phyloP scores from a whole-genome alignment of 169 alveolate genomes.

The Plasmodium gaboni region DNA sequence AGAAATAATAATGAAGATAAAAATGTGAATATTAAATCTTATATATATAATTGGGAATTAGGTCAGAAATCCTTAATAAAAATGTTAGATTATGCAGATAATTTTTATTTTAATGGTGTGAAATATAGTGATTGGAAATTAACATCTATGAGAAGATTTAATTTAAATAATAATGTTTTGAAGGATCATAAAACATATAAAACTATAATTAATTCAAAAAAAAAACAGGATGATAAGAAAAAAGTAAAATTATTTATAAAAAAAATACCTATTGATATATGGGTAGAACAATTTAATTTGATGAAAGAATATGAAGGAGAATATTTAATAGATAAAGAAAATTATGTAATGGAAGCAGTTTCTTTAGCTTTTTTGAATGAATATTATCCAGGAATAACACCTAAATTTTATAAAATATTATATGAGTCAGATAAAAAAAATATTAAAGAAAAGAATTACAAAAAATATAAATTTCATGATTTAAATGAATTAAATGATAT shows the following conservation, averaged over 20 bases:
- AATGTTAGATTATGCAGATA: slow-evolving; percentile 38
- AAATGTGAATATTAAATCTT: no score
- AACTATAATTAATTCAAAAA: slow-evolving; percentile 32
- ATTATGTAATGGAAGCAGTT: slow-evolving; percentile 87
- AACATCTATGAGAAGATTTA: slow-evolving; percentile 77
- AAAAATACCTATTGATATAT: slow-evolving; percentile 82
- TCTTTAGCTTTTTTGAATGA: slow-evolving; percentile 80
- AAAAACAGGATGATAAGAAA: slow-evolving; percentile 24
- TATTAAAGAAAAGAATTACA: background rate
- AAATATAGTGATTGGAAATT: slow-evolving; percentile 78
- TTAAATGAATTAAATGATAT: slow-evolving; percentile 56
- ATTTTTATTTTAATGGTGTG: slow-evolving; percentile 73
- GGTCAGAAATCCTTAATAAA: background rate
- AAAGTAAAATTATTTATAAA: slow-evolving; percentile 79
- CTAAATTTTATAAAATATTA: slow-evolving; percentile 80
- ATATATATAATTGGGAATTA: background rate
- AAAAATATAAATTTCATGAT: slow-evolving; percentile 12
- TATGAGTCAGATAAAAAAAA: slow-evolving; percentile 70
- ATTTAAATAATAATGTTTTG: slow-evolving; percentile 78
- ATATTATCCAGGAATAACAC: slow-evolving; percentile 77
- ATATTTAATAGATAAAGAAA: slow-evolving; percentile 87
- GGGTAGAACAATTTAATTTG: slow-evolving; percentile 83
- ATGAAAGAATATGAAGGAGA: slow-evolving; percentile 83
- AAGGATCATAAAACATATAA: slow-evolving; percentile 80
- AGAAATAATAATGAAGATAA: no score